Evolutionary conservation across 176 grass and related monocot species (phyloP).

Genomic region (Echinochloa phyllopogon): DNA sequence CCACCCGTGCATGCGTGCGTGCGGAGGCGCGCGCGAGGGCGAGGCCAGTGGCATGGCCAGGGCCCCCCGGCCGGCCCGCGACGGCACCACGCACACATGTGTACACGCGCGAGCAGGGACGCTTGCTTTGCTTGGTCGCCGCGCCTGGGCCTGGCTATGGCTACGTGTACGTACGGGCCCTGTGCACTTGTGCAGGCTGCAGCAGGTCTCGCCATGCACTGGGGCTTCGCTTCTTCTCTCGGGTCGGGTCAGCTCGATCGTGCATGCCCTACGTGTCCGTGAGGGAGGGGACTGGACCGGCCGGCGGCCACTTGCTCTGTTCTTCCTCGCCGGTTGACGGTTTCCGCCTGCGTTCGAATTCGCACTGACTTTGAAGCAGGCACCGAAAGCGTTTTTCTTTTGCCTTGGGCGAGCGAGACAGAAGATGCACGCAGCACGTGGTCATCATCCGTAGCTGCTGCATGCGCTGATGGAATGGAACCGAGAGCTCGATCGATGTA

Average conservation of each 20-base stretch:
- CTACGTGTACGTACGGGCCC: no score
- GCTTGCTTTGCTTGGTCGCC: neutral
- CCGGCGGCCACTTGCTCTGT: neutral
- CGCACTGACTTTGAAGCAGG: slow-evolving; percentile 35
- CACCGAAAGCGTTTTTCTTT: neutral
- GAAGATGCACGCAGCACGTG: neutral
- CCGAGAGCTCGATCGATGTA: no score
- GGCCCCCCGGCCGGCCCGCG: no score
- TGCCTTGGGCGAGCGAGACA: no score
- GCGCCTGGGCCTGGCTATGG: no score
- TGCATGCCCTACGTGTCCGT: neutral
- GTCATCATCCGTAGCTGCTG: neutral
- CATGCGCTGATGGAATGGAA: no score
- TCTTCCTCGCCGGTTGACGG: neutral
- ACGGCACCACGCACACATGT: no score
- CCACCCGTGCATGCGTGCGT: neutral
- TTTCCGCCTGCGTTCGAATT: neutral
- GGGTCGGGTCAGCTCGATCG: neutral
- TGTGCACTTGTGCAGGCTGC: no score
- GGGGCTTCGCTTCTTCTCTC: neutral
- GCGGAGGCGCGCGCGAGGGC: neutral
- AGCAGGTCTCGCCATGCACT: neutral
- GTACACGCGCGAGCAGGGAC: no score
- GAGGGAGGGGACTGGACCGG: neutral
- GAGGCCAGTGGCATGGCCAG: no score